Base-by-base conservation (phyloP, 1,284 basidiomycete genomes). In the Ganoderma sinense region DNA sequence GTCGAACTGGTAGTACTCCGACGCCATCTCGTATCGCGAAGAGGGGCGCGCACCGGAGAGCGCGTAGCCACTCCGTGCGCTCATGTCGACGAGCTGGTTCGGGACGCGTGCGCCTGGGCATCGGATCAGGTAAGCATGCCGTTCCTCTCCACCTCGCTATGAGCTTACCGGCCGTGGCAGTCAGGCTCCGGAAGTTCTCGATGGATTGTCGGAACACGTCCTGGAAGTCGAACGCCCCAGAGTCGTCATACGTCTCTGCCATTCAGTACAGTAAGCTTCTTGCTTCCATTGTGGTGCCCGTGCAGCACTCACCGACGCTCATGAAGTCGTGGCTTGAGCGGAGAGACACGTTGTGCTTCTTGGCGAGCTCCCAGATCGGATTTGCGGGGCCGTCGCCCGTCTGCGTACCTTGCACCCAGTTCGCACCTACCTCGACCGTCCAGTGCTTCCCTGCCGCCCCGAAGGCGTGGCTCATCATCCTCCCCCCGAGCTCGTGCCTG, bases 361-460 rank as follows among this genome's bases (percentile, higher is more conserved):
- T 79, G 8, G 88, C 88, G 55, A 93, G 80, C n/a, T 80, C 80
- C 76, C 85, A 87, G 14, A 92, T 88, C 3, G 91, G 91, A 76
- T 92, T 92, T 11, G 82, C 81, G 40, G 84, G 82, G 11, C 88
- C 88, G 64, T 82, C 76, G 5, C 81, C 85, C 6, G 80, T 78
- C 66, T 88, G 87, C 3, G 89, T 89, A 10, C 92, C 91, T 74
- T 93, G 90, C 45, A 93, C 84, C 91, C 92, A 93, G 75, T 91
- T 91, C 18, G 90, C 86, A 26, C 92, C 91, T 11, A 87, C 78
- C 77, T 93, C 91, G 39, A 93, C 78, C 0, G 83, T 84, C 66
- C 82, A 80, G 26, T 83, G 72, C 60, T 77, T 79, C 4, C 78
- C 80, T 5, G 79, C 64, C 2, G 71, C 78, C 39, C 84, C 88